Percentiles rank a stretch among this genome's conserved stretches.
phyloP scores from a whole-genome alignment of 1,139 yeast genomes.

The Pichia terricola region DNA sequence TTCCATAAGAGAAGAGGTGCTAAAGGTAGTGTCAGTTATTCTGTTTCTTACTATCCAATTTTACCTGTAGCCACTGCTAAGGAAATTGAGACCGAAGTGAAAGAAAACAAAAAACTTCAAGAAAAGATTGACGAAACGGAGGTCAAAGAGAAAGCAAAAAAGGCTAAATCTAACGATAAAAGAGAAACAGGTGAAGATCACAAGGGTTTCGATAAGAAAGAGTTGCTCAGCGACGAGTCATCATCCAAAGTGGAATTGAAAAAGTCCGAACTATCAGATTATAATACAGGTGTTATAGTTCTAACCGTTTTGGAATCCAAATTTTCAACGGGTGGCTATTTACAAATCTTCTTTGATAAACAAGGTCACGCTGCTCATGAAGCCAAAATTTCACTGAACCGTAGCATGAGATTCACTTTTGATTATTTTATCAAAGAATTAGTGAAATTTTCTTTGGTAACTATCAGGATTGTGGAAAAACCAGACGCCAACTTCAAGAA shows the following conservation, averaged over 20 bases:
- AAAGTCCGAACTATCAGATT: slow-evolving; percentile 50
- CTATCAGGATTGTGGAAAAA: slow-evolving; percentile 51
- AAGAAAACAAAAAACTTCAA: slow-evolving; percentile 13
- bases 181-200: slow-evolving; percentile 19
- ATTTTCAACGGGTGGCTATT: slow-evolving; percentile 43
- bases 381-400: slow-evolving; percentile 36
- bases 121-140: slow-evolving; percentile 21
- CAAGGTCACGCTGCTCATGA: slow-evolving; percentile 53
- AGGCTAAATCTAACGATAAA: slow-evolving; percentile 24
- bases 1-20: slow-evolving; percentile 63
- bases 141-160: slow-evolving; percentile 26
- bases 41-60: slow-evolving; percentile 73
- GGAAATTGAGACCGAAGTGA: slow-evolving; percentile 52
- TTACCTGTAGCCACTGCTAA: slow-evolving; percentile 68
- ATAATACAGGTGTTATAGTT: slow-evolving; percentile 70
- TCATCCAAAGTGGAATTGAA: slow-evolving; percentile 34
- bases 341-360: slow-evolving; percentile 72
- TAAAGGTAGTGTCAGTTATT: slow-evolving; percentile 68
- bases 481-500: slow-evolving; percentile 45
- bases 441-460: slow-evolving; percentile 53
- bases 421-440: slow-evolving; percentile 70
- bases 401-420: slow-evolving; percentile 50
- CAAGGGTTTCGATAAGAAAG: slow-evolving; percentile 6
- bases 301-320: slow-evolving; percentile 54
- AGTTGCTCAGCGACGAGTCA: neutral